These are phyloP conservation scores for Phlegmacium glaucopus DNA, from an alignment of 768 basidiomycete species.

Conservation along the genomic window DNA sequence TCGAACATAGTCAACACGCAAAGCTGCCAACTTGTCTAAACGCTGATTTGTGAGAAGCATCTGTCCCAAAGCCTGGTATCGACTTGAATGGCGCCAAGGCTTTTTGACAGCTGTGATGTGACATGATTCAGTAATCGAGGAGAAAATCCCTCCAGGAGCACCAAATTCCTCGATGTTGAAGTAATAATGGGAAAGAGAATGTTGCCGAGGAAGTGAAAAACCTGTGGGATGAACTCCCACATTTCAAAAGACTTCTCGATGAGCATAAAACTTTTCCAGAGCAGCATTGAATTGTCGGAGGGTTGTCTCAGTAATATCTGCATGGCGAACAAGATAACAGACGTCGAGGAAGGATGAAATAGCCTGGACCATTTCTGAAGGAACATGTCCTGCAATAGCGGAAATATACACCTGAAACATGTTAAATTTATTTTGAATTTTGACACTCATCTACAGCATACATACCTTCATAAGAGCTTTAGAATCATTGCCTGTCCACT, in stretches of 20 bases:
- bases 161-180: constrained; percentile 21
- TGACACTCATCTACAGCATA: background rate
- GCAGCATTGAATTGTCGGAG: constrained; percentile 13
- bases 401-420: constrained; percentile 23
- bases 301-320: constrained; percentile 12
- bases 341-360: constrained; percentile 21
- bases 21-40: constrained; percentile 15
- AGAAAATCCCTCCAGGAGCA: constrained; percentile 31
- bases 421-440: constrained; percentile 7
- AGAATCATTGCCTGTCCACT: constrained; percentile 14
- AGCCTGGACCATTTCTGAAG: constrained; percentile 15
- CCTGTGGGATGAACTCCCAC: constrained; percentile 13
- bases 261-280: constrained; percentile 15
- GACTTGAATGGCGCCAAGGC: constrained; percentile 24
- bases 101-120: constrained; percentile 34
- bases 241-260: constrained; percentile 18
- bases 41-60: constrained; percentile 22
- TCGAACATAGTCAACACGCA: background rate
- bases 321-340: constrained; percentile 20
- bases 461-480: background rate
- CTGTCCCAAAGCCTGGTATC: constrained; percentile 19
- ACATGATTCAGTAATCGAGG: constrained; percentile 31
- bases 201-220: constrained; percentile 29
- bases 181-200: constrained; percentile 27
- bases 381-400: constrained; percentile 20